phyloP scores from a whole-genome alignment of 169 alveolate genomes.

The Cyclospora cayetanensis region DNA sequence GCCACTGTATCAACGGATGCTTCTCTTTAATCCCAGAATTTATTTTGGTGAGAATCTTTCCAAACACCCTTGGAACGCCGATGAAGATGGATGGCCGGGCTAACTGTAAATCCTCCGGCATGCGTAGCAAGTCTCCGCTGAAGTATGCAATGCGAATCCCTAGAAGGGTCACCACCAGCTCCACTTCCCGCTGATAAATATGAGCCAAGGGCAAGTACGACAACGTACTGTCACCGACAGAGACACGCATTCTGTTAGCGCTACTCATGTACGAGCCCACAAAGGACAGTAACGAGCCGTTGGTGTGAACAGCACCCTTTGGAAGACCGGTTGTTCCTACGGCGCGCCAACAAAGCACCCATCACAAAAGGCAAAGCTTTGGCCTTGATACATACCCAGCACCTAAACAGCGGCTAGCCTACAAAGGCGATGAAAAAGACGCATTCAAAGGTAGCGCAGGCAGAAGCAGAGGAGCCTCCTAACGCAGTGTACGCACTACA shows the following conservation, averaged over 20 bases:
- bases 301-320: conserved; percentile 92
- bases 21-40: conserved; percentile 14
- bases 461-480: not conserved
- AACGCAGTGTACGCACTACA: not conserved
- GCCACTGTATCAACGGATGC: conserved; percentile 16
- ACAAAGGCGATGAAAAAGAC: too few relatives aligned
- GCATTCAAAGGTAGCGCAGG: not conserved
- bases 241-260: conserved; percentile 65
- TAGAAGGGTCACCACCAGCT: not conserved
- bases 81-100: conserved; percentile 89
- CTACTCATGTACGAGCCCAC: conserved; percentile 72
- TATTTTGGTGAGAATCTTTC: conserved; percentile 79
- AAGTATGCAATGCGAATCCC: conserved; percentile 58
- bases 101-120: conserved; percentile 84
- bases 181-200: conserved; percentile 85
- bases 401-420: too few relatives aligned
- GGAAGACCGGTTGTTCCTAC: conserved; percentile 95
- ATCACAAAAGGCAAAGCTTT: conserved; percentile 23
- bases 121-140: conserved; percentile 85
- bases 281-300: conserved; percentile 82
- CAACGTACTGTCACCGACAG: conserved; percentile 81
- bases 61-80: conserved; percentile 88
- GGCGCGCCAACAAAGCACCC: conserved; percentile 85
- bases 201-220: conserved; percentile 91
- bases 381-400: too few relatives aligned